Base-by-base conservation (phyloP, 306 rosid species). In the Trifolium dubium region DNA sequence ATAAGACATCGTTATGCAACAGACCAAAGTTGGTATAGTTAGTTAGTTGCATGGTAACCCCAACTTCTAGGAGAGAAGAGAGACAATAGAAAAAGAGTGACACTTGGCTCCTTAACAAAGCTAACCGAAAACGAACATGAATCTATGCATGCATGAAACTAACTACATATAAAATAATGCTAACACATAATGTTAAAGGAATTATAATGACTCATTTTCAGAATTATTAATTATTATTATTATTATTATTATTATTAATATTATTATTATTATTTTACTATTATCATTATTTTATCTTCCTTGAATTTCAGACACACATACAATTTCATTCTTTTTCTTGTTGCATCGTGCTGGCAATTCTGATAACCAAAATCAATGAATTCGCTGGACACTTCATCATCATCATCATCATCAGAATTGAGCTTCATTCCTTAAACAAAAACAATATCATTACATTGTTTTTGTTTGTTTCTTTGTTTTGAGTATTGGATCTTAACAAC, bases 1-100 rank as follows among this genome's bases (percentile, higher is more conserved):
- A 11, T 43, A 43, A 43, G 50, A 44, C 50, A 44, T 44, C 14
- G 14, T 44, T 44, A 44, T 44, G 50, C 4, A 2, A 44, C 5
- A n/a, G 50, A 44, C 50, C 5, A 44, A 44, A 44, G 50, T 12
- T 44, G n/a, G 50, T 44, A 12, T 44, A 44, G 15, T 12, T 44
- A 12, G 49, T 43, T 43, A 43, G 47, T 68, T 87, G 83, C 86
- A 82, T 84, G 96, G 93, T 76, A 83, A 90, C 71, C 95, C 97
- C 82, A 80, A 47, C 79, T 17, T 71, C 11, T 71, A 78, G 95
- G 88, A 75, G 55, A 66, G 32, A 15, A 75, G 32, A 32, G 39
- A 19, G 53, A 75, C 30, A 68, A 1, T 10, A 60, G 7, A 44
- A 32, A 47, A 29, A 69, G 47, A 77, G 40, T 39, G 55, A 79